These are phyloP conservation scores for Russula emetica DNA, from an alignment of 768 basidiomycete genomes.

Conservation along the genomic window DNA sequence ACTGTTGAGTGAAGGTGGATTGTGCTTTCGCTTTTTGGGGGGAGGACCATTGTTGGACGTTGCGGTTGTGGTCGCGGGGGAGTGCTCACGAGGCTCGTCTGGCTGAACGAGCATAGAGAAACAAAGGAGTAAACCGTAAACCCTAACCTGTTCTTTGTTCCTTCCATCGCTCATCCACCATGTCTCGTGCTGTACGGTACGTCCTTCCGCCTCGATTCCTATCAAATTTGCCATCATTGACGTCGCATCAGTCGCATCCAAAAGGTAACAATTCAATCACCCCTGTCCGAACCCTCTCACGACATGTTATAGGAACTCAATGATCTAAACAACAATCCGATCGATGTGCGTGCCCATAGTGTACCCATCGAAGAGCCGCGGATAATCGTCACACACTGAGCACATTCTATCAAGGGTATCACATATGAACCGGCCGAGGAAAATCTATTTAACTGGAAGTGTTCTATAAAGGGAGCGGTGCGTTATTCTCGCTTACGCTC, in stretches of 20 bases:
- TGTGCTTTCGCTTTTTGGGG: slow-evolving; percentile 27
- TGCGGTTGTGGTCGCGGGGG: slow-evolving; percentile 16
- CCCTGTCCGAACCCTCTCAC: slow-evolving; percentile 11
- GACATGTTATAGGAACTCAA: slow-evolving; percentile 53
- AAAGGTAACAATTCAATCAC: slow-evolving; percentile 43
- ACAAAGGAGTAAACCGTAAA: neutral
- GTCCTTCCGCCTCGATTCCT: neutral
- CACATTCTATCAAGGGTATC: slow-evolving; percentile 47
- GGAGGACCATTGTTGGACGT: slow-evolving; percentile 15
- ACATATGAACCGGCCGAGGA: slow-evolving; percentile 60
- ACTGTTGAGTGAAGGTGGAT: slow-evolving; percentile 26
- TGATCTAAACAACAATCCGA: slow-evolving; percentile 57
- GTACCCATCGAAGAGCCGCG: slow-evolving; percentile 10
- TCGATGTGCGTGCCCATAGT: slow-evolving; percentile 52
- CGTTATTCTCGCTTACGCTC: slow-evolving; percentile 35
- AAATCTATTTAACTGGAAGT: slow-evolving; percentile 75
- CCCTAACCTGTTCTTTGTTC: slow-evolving; percentile 20
- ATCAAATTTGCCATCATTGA: neutral
- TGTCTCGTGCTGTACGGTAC: slow-evolving; percentile 18
- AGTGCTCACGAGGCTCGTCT: slow-evolving; percentile 33
- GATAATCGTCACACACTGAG: slow-evolving; percentile 16
- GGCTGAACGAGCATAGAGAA: slow-evolving; percentile 15
- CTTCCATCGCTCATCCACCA: slow-evolving; percentile 1
- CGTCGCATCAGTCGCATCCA: slow-evolving; percentile 57
- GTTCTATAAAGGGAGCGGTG: slow-evolving; percentile 69